A percentile compares a stretch with the other conserved stretches of the same genome.
Evolutionary conservation across 78 protist genomes (phyloP).

Genomic region (Diacronema lutheri): DNA sequence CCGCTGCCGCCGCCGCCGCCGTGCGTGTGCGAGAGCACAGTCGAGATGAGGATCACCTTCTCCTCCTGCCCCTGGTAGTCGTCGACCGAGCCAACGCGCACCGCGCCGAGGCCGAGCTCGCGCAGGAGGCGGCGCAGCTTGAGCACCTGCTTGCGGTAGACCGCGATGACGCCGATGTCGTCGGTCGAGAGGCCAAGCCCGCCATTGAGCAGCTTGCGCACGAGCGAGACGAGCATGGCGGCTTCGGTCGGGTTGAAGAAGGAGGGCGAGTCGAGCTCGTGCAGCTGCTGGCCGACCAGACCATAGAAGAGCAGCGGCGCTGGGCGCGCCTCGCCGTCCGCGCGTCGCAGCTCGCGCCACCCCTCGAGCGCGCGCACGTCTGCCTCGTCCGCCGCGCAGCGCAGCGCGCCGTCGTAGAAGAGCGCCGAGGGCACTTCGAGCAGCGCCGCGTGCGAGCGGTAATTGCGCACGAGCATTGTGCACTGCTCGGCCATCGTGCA

Average conservation of each 20-base stretch:
- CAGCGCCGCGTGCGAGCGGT: conserved; percentile 39
- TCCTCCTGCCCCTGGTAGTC: conserved; percentile 51
- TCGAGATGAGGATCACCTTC: conserved; percentile 15
- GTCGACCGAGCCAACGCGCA: conserved; percentile 49
- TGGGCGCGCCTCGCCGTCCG: too few relatives aligned
- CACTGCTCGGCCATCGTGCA: background rate
- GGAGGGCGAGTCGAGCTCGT: conserved; percentile 13
- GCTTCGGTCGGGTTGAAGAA: conserved; percentile 24
- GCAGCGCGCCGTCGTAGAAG: conserved; percentile 20
- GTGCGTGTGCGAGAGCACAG: background rate
- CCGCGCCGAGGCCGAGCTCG: background rate
- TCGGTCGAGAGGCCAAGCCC: background rate
- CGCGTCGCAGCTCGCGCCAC: conserved; percentile 28
- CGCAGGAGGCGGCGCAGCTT: conserved; percentile 17
- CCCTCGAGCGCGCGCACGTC: background rate
- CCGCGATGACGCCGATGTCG: background rate
- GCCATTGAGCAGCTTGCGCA: background rate
- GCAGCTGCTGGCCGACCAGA: background rate
- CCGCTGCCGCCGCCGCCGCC: background rate
- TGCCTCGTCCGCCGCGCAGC: background rate
- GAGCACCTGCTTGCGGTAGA: conserved; percentile 7
- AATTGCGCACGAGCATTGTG: conserved; percentile 20
- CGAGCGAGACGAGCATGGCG: background rate
- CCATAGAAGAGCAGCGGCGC: conserved; percentile 32
- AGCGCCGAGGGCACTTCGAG: conserved; percentile 4